Percentiles rank a stretch among this genome's conserved stretches.
Evolutionary conservation across 2,329 filamentous ascomycete species (phyloP).

Genomic region (Colletotrichum neosansevieriae): DNA sequence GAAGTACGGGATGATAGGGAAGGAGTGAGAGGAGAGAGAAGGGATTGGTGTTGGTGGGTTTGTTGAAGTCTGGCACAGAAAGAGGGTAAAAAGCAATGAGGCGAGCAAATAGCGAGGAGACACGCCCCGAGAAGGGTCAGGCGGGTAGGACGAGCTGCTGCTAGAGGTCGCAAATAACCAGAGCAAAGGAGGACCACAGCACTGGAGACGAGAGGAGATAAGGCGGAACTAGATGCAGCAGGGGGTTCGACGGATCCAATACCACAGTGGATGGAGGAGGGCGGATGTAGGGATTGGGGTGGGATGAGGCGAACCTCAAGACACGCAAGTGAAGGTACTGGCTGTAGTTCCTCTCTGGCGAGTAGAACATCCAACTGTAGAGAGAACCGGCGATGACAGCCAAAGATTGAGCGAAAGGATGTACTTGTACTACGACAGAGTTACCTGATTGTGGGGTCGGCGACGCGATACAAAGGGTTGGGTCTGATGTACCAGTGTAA

Average conservation of each 20-base stretch:
- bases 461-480: neutral
- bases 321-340: conserved; percentile 5
- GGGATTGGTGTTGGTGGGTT: conserved; percentile 28
- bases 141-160: conserved; percentile 38
- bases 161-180: conserved; percentile 30
- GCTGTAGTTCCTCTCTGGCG: neutral
- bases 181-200: conserved; percentile 28
- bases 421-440: conserved; percentile 10
- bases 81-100: conserved; percentile 29
- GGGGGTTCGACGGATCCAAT: conserved; percentile 31
- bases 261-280: conserved; percentile 37
- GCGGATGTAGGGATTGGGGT: conserved; percentile 40
- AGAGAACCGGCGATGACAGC: neutral
- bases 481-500: neutral
- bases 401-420: neutral
- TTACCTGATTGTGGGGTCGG: neutral
- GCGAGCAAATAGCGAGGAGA: conserved; percentile 38
- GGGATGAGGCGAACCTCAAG: conserved; percentile 35
- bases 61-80: conserved; percentile 7
- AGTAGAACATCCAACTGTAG: neutral
- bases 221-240: conserved; percentile 38
- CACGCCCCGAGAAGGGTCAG: conserved; percentile 39
- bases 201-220: conserved; percentile 37
- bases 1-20: neutral
- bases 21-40: conserved; percentile 1